Conservation (phyloP, 192 early-diverging fungal species). For the Coemansia javaensis region DNA sequence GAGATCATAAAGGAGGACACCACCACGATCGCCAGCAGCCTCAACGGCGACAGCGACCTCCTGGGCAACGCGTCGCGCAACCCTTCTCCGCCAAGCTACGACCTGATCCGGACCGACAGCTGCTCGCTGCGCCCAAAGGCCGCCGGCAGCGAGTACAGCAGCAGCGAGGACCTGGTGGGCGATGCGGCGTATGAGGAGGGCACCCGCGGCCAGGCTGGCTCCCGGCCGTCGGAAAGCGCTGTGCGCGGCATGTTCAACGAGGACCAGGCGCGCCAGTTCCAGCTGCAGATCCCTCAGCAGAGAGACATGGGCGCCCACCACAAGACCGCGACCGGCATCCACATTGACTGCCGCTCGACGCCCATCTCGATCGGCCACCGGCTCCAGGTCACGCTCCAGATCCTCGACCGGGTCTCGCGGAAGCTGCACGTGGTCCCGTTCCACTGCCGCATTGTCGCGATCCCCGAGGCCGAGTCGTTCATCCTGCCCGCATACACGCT, state of each 20-base stretch:
- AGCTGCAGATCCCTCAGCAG: constrained; percentile 15
- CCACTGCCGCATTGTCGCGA: constrained; percentile 17
- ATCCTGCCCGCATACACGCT: constrained; percentile 26
- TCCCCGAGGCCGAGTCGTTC: constrained; percentile 35
- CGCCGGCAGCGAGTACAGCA: constrained; percentile 4
- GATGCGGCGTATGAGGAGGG: neutral
- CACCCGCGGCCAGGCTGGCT: neutral
- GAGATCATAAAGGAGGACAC: constrained; percentile 10
- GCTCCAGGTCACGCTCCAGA: constrained; percentile 14
- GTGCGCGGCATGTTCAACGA: constrained; percentile 31
- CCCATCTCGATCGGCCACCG: constrained; percentile 27
- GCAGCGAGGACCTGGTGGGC: neutral
- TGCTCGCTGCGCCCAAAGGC: too few species aligned
- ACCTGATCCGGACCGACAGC: too few species aligned
- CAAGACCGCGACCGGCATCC: constrained; percentile 8
- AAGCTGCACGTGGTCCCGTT: constrained; percentile 35
- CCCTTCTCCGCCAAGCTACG: neutral
- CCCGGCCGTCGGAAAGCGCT: neutral
- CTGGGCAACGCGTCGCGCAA: neutral
- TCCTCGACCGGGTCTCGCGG: constrained; percentile 11
- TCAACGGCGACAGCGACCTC: neutral
- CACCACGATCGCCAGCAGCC: constrained; percentile 6
- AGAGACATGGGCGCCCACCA: neutral
- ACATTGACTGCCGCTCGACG: constrained; percentile 38
- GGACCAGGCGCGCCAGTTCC: constrained; percentile 4